Percentiles rank a stretch among this genome's conserved stretches.
These are phyloP conservation scores for Penicillium brevicompactum DNA, from an alignment of 2,329 filamentous ascomycete species.

Conservation along the genomic window DNA sequence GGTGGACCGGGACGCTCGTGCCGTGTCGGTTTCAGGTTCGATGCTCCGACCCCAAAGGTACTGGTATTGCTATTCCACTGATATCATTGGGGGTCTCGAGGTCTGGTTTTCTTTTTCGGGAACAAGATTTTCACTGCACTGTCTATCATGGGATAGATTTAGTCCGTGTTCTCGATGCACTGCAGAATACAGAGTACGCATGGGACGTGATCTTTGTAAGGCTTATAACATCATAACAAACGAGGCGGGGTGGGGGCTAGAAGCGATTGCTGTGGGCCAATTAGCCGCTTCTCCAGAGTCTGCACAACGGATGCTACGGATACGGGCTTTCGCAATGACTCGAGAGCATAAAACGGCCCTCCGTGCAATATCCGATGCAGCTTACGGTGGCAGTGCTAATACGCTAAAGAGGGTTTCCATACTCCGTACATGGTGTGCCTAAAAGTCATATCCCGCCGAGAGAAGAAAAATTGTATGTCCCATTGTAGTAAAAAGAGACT, in stretches of 20 bases:
- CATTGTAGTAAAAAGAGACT: not conserved
- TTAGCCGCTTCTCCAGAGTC: constrained; percentile 6
- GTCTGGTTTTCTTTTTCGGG: not conserved
- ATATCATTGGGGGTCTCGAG: constrained; percentile 1
- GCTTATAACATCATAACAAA: not conserved
- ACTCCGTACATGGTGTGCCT: no score
- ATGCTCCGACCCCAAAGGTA: constrained; percentile 22
- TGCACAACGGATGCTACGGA: constrained; percentile 4
- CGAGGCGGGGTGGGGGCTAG: not conserved
- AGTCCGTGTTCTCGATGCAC: not conserved
- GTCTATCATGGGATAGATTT: not conserved
- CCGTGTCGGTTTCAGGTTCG: constrained; percentile 33
- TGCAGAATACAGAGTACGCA: not conserved
- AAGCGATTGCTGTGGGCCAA: constrained; percentile 7
- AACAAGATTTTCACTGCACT: not conserved
- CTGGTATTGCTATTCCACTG: not conserved
- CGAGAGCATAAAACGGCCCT: not conserved
- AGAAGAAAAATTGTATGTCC: no score
- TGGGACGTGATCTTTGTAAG: not conserved
- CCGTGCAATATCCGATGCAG: not conserved
- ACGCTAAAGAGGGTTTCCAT: not conserved
- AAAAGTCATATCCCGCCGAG: no score
- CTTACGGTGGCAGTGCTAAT: constrained; percentile 4
- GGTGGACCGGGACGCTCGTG: constrained; percentile 26
- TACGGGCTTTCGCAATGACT: not conserved